phyloP scores from a whole-genome alignment of 2,329 filamentous ascomycete species.

The Fusarium tupiense region DNA sequence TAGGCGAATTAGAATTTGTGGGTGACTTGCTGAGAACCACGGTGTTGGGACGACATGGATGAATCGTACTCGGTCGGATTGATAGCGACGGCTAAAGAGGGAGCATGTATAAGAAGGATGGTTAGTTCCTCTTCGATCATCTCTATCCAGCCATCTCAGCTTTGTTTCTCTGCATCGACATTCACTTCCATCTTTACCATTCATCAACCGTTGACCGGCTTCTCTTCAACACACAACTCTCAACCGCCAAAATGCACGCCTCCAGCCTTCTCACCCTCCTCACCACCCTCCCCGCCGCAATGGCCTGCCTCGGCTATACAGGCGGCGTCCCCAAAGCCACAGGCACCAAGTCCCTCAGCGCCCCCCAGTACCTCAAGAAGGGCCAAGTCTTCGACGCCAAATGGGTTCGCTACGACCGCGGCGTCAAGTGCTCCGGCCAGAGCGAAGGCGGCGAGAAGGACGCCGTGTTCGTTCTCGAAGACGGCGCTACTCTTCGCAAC shows the following conservation, averaged over 20 bases:
- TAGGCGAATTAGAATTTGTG: neutral
- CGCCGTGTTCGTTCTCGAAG: constrained; percentile 53
- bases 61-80: neutral
- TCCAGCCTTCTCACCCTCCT: constrained; percentile 29
- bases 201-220: neutral
- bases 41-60: neutral
- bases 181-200: neutral
- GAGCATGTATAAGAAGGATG: neutral
- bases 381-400: constrained; percentile 46
- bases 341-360: constrained; percentile 40
- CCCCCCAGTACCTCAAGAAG: constrained; percentile 44
- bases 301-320: constrained; percentile 43
- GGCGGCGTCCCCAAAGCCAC: constrained; percentile 46
- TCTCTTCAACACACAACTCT: neutral
- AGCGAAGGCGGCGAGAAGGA: constrained; percentile 52
- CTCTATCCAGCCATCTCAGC: accelerated
- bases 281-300: constrained; percentile 43
- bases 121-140: neutral
- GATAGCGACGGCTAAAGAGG: too few relatives aligned
- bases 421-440: constrained; percentile 53
- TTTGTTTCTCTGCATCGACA: neutral
- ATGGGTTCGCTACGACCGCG: constrained; percentile 53
- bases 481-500: constrained; percentile 56
- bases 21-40: neutral
- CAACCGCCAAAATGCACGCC: neutral